Percentiles rank a stretch among this genome's conserved stretches.
Evolutionary conservation across 345 rosid genomes (phyloP).

Genomic region (Gynandropsis gynandra): DNA sequence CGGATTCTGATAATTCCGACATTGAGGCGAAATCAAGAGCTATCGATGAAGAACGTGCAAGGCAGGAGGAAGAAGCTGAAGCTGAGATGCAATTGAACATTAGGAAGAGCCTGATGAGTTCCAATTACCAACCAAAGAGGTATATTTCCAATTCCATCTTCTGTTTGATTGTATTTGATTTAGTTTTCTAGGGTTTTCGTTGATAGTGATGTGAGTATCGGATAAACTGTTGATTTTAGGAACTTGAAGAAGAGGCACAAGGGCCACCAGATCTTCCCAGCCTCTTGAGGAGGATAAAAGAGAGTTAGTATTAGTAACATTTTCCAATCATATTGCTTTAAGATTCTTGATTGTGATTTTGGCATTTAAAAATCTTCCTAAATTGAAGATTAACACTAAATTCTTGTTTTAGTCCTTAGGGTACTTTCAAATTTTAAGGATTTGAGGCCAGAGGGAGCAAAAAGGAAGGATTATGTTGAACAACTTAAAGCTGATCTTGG

Average conservation of each 20-base stretch:
- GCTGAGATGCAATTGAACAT: slow-evolving; percentile 48
- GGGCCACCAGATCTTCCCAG: slow-evolving; percentile 71
- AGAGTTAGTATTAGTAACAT: slow-evolving; percentile 64
- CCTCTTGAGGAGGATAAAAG: slow-evolving; percentile 70
- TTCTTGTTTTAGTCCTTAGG: slow-evolving; percentile 54
- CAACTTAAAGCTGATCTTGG: slow-evolving; percentile 71
- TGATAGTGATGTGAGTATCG: background rate
- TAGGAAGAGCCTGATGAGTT: slow-evolving; percentile 67
- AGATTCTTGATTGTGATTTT: slow-evolving; percentile 1
- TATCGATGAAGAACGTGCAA: slow-evolving; percentile 39
- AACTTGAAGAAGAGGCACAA: slow-evolving; percentile 67
- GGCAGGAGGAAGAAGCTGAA: slow-evolving; percentile 47
- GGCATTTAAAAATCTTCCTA: background rate
- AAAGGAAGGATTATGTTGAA: slow-evolving; percentile 58
- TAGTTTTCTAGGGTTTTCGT: no score
- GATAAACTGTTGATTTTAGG: slow-evolving; percentile 52
- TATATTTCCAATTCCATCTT: slow-evolving; percentile 15
- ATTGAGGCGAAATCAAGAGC: slow-evolving; percentile 42
- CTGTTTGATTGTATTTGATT: slow-evolving; percentile 9
- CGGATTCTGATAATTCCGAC: slow-evolving; percentile 56
- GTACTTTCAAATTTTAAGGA: slow-evolving; percentile 64
- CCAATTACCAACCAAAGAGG: slow-evolving; percentile 81
- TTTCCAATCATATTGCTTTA: slow-evolving; percentile 6
- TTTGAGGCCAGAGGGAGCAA: slow-evolving; percentile 54
- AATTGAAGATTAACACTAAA: slow-evolving; percentile 10